A percentile compares a stretch with the other conserved stretches of the same genome.
phyloP scores from a whole-genome alignment of 2,329 filamentous ascomycete species.

The Aspergillus quadricinctus region DNA sequence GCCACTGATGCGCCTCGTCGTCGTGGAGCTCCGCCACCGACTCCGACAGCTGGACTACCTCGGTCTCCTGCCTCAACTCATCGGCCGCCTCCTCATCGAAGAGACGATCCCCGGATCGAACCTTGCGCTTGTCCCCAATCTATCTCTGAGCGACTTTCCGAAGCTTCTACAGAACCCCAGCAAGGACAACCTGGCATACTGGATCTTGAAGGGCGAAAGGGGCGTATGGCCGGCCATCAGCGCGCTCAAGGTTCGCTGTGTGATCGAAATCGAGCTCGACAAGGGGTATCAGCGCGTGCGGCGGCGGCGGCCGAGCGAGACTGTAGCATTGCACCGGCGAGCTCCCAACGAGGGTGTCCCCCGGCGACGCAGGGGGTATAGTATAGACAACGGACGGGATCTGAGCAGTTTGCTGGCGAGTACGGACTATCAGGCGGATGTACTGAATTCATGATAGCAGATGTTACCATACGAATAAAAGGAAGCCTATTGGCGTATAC shows the following conservation, averaged over 20 bases:
- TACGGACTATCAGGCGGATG: slow-evolving; percentile 11
- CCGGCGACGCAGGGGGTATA: slow-evolving; percentile 19
- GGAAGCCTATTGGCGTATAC: neutral
- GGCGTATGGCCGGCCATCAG: slow-evolving; percentile 89
- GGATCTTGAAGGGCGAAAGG: slow-evolving; percentile 78
- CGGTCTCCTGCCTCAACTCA: slow-evolving; percentile 63
- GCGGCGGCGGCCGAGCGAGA: slow-evolving; percentile 34
- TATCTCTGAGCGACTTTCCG: slow-evolving; percentile 68
- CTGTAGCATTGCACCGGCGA: slow-evolving; percentile 7
- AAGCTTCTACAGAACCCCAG: slow-evolving; percentile 80
- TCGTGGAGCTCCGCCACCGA: slow-evolving; percentile 74
- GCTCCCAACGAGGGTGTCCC: slow-evolving; percentile 27
- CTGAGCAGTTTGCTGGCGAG: slow-evolving; percentile 9
- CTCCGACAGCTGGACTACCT: slow-evolving; percentile 76
- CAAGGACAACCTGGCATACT: slow-evolving; percentile 69
- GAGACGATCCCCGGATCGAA: slow-evolving; percentile 74
- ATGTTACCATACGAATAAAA: neutral
- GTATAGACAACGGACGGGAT: slow-evolving; percentile 17
- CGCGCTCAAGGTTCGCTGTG: slow-evolving; percentile 75
- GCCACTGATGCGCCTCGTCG: slow-evolving; percentile 59
- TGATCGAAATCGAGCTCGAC: slow-evolving; percentile 83
- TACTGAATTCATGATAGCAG: neutral
- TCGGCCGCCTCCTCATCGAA: slow-evolving; percentile 74
- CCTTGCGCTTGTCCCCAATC: slow-evolving; percentile 76
- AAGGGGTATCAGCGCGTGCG: slow-evolving; percentile 76